Evolutionary conservation across 495 filamentous ascomycete genomes (phyloP), one percentile per base, ranked within the genome.

Genomic region (Tetracladium setigerum): DNA sequence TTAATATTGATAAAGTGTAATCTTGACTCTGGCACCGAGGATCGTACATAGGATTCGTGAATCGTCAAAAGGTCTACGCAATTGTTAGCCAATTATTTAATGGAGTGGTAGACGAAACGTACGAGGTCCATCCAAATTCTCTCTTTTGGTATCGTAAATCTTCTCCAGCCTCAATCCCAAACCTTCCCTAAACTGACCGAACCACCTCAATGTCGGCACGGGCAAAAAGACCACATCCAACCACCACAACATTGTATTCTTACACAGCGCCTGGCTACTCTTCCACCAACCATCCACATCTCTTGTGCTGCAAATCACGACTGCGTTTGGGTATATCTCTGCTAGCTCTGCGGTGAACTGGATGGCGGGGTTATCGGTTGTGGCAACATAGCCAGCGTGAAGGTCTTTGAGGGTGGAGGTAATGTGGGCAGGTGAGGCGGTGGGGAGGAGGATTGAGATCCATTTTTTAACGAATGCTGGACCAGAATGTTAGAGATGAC

Each of bases 291-390:
- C 55, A 2, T 56, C 43, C 7, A 53, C 43, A 30, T 66, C 59
- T 17, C 66, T 56, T 4, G 53, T 47, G 16, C 62, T 62, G 35
- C 62, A 48, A 1, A 69, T 60, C 12, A 67, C 66, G 19, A 63
- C 60, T 8, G 66, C 64, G 18, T 69, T 59, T 0, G 66, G 64
- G 43, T 64, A 69, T 12, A 65, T 17, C 34, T 63, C 60, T 47
- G 63, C 46, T 46, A 69, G 57, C 43, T 69, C 66, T 7, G 55
- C 53, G 30, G 64, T 58, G 41, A 64, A 62, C 38, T 56, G 49
- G 12, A 49, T 45, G 2, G 50, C 47, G 1, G 66, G 66, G 9
- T 55, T 45, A 42, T 69, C 66, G 4, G 62, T 61, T 30, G 48
- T 55, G 1, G 50, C 66, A 2, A 59, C 62, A 45, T 65, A 69